These are phyloP conservation scores for Aspergillus ochraceus DNA, from an alignment of 2,329 filamentous ascomycete species.

Conservation along the genomic window DNA sequence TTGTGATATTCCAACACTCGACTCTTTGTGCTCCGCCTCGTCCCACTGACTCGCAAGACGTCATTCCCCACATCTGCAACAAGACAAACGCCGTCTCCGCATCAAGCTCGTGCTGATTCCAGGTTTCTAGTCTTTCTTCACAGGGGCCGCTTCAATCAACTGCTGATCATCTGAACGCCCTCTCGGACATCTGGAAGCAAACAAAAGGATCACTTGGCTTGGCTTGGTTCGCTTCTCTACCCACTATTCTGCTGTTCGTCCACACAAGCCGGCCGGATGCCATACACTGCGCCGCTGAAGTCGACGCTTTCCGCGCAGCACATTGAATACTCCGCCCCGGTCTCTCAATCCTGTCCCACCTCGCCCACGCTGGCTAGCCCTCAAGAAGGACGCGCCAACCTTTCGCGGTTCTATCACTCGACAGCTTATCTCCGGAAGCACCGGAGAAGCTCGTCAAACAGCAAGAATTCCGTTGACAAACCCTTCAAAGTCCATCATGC, in stretches of 20 bases:
- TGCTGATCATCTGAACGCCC: background rate
- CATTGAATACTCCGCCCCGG: conserved; percentile 53
- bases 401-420: conserved; percentile 59
- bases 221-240: background rate
- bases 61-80: background rate
- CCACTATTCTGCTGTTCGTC: conserved; percentile 28
- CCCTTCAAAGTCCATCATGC: conserved; percentile 10
- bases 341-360: conserved; percentile 25
- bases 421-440: conserved; percentile 63
- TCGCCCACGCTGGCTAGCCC: conserved; percentile 16
- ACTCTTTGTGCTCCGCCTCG: background rate
- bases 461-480: conserved; percentile 29
- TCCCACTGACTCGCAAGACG: background rate
- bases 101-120: background rate
- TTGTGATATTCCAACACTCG: background rate
- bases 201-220: background rate
- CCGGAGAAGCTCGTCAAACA: conserved; percentile 57
- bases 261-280: conserved; percentile 46
- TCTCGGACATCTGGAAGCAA: background rate
- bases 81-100: background rate
- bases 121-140: background rate
- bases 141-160: background rate
- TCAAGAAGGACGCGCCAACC: conserved; percentile 42
- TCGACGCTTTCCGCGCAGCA: conserved; percentile 55
- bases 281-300: conserved; percentile 53